Evolutionary conservation across 2,329 filamentous ascomycete species (phyloP), one percentile per base, ranked within the genome.

Genomic region (Penicillium janthinellum): DNA sequence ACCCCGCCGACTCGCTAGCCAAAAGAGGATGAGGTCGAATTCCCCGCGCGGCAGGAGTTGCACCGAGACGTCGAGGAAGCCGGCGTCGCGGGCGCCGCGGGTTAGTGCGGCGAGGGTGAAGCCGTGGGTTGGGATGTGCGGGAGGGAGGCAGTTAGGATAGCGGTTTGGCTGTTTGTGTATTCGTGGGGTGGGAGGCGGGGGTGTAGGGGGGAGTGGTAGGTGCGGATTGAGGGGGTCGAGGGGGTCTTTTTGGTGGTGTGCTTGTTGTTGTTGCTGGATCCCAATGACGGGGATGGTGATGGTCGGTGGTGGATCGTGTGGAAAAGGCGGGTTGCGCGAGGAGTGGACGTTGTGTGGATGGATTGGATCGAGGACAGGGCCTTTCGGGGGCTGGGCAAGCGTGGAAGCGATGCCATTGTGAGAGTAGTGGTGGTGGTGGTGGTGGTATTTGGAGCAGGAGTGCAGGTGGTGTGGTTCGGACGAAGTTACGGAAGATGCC

Each of bases 31-130:
- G 31, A 99, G 83, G 68, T 90, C 89, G 78, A 96, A 96, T 22
- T 88, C 85, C 7, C 91, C 91, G 44, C 88, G 84, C 0, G 91
- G 88, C 57, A 99, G 87, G 20, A 97, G 81, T 71, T 92, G 93
- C 10, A 90, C 87, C 60, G 91, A 93, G 59, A 94, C 92, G 72
- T 95, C 91, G 54, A 92, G 87, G 74, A 94, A 96, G 47, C 93
- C 92, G 17, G 88, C 87, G 70, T 96, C 92, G 70, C 87, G 87
- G 61, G 91, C 91, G 62, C 94, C 95, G 22, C 90, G 84, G 45
- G 86, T 84, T 10, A 99, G 83, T 0, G 93, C 82, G 20, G 85
- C 82, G 51, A 83, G 79, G 0, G 91, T 91, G 82, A 98, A 99
- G 73, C 95, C 95, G 74, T 92, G 85, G 53, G 83, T 76, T 17